Base-by-base conservation (phyloP, 2,329 filamentous ascomycete species). In the Neonectria hederae region DNA sequence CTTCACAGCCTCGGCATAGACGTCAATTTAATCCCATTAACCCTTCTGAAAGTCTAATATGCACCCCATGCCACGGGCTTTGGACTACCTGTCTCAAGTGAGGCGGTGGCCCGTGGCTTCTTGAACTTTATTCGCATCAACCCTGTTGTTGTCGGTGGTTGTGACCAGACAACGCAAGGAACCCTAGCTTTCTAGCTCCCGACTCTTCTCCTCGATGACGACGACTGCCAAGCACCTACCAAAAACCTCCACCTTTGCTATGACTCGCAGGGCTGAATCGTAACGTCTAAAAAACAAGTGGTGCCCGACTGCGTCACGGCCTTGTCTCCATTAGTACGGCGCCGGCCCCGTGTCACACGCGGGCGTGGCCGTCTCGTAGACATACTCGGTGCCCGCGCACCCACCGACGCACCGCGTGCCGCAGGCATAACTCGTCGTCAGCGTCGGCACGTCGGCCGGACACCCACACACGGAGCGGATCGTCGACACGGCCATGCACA, bases 381-480 rank as follows among this genome's bases (percentile, higher is more conserved):
- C 66, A 63, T 74, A 79, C 38, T 72, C 69, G 0, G 76, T 68
- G n/a, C 75, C 74, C 19, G 59, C 63, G 54, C 79, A 80, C 0
- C 73, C 70, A 2, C 64, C 65, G 0, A 67, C 69, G 51, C 74
- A 75, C 5, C 40, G 26, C 3, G 59, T 48, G 2, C 59, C 65
- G 63, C 78, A 80, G 0, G 72, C 69, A 42, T 72, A 77, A 19
- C 68, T 68, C 8, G 74, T 66, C 4, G 70, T 71, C 2, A 74
- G 69, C 1, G 78, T 80, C 10, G 75, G 66, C 35, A 76, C 67
- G 1, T 61, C 71, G 6, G 63, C 52, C 1, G 76, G 76, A 51
- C 79, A 81, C 28, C 75, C 76, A 59, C 76, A 77, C 4, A 70
- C 69, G 10, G 74, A 75, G 21, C 70, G 76, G 19, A 80, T 55